A percentile compares a stretch with the other conserved stretches of the same genome.
These are phyloP conservation scores for Zychaea mexicana DNA, from an alignment of 371 early-diverging fungal genomes.

Conservation along the genomic window DNA sequence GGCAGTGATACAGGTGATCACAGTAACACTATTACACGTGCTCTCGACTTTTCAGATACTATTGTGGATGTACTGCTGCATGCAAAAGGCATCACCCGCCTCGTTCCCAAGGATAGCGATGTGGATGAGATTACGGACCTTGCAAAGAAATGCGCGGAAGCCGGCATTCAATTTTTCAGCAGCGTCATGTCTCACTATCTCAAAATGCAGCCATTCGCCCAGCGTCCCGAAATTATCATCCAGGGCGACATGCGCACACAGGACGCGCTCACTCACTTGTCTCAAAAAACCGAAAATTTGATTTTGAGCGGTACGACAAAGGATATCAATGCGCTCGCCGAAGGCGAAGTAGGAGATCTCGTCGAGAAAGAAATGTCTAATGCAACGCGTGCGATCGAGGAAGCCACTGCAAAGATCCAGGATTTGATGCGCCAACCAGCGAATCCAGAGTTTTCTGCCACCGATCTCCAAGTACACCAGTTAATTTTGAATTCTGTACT, in stretches of 20 bases:
- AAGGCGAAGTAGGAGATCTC: slow-evolving; percentile 85
- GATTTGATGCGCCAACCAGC: slow-evolving; percentile 78
- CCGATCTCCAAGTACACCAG: slow-evolving; percentile 87
- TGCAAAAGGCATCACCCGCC: slow-evolving; percentile 87
- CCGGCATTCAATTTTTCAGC: slow-evolving; percentile 77
- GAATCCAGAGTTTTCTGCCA: slow-evolving; percentile 71
- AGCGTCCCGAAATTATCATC: slow-evolving; percentile 73
- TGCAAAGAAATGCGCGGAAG: slow-evolving; percentile 69
- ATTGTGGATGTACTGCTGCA: slow-evolving; percentile 84
- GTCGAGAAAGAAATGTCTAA: slow-evolving; percentile 94
- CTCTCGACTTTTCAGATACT: slow-evolving; percentile 82
- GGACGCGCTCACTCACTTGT: slow-evolving; percentile 69
- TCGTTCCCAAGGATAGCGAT: slow-evolving; percentile 78
- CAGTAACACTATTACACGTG: slow-evolving; percentile 81
- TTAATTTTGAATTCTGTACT: slow-evolving; percentile 89
- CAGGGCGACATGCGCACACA: slow-evolving; percentile 79
- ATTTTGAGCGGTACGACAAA: slow-evolving; percentile 63
- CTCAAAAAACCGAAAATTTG: slow-evolving; percentile 74
- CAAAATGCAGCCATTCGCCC: slow-evolving; percentile 66
- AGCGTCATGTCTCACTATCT: slow-evolving; percentile 83
- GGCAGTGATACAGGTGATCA: slow-evolving; percentile 79
- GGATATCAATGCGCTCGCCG: slow-evolving; percentile 66
- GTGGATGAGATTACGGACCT: slow-evolving; percentile 76
- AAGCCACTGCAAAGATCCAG: slow-evolving; percentile 85
- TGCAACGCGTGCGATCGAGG: slow-evolving; percentile 92